Conservation (phyloP, 306 rosid species). For the Argentina anserina region DNA sequence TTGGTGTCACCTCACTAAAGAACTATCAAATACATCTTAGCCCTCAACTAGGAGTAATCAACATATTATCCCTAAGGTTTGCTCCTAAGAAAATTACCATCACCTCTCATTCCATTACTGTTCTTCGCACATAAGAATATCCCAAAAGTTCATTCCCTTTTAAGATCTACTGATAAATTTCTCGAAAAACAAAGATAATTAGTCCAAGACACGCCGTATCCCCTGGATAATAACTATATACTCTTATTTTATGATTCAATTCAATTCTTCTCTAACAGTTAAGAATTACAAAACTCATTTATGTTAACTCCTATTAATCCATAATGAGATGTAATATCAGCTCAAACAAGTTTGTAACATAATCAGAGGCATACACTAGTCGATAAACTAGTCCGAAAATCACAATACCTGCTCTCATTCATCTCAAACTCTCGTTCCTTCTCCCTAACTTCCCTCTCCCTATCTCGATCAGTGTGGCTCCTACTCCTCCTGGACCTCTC, state of each 20-base stretch:
- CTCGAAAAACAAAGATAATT: background rate
- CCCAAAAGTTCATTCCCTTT: background rate
- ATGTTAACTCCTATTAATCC: background rate
- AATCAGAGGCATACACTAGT: background rate
- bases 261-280: background rate
- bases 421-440: conserved; percentile 62
- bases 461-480: no score
- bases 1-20: background rate
- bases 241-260: background rate
- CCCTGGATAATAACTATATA: background rate
- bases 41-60: background rate
- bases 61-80: background rate
- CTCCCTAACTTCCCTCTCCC: conserved; percentile 48
- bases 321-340: background rate
- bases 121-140: background rate
- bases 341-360: background rate
- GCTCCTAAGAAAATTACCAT: background rate
- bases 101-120: background rate
- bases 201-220: background rate
- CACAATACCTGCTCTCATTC: conserved; percentile 60
- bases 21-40: background rate
- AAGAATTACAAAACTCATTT: background rate
- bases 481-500: conserved; percentile 35
- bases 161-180: background rate
- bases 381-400: background rate